phyloP scores from a whole-genome alignment of 1,284 basidiomycete species.

The Lentinula novae-zelandiae region DNA sequence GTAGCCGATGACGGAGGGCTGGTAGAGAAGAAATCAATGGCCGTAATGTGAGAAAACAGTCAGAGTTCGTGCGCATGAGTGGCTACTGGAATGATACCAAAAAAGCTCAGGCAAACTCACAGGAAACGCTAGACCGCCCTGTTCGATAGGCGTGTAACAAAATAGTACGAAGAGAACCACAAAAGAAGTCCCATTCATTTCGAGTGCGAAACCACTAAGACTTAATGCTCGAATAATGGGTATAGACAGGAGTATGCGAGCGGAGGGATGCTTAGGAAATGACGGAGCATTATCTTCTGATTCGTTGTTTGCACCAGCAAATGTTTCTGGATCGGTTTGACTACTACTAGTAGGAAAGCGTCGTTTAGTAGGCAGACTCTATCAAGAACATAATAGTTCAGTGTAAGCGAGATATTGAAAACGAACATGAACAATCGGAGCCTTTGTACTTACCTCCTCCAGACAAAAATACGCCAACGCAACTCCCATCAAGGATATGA shows the following conservation, averaged over 20 bases:
- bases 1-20: conserved; percentile 40
- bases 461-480: conserved; percentile 8
- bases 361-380: conserved; percentile 42
- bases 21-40: not conserved
- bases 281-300: not conserved
- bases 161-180: conserved; percentile 68
- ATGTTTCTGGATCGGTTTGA: not conserved
- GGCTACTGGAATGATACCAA: not conserved
- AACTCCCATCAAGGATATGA: conserved; percentile 7
- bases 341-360: not conserved
- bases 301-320: not conserved
- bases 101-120: conserved; percentile 31
- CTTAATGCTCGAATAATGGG: conserved; percentile 52
- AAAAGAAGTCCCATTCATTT: conserved; percentile 56
- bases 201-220: conserved; percentile 52
- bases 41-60: not conserved
- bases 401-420: not conserved
- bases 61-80: conserved; percentile 25
- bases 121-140: conserved; percentile 2
- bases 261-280: conserved; percentile 7
- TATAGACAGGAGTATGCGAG: conserved; percentile 34
- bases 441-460: conserved; percentile 10
- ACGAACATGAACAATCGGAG: not conserved
- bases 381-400: conserved; percentile 12
- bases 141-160: conserved; percentile 52